phyloP scores from a whole-genome alignment of 2,329 filamentous ascomycete species.

The Colletotrichum somersetense region DNA sequence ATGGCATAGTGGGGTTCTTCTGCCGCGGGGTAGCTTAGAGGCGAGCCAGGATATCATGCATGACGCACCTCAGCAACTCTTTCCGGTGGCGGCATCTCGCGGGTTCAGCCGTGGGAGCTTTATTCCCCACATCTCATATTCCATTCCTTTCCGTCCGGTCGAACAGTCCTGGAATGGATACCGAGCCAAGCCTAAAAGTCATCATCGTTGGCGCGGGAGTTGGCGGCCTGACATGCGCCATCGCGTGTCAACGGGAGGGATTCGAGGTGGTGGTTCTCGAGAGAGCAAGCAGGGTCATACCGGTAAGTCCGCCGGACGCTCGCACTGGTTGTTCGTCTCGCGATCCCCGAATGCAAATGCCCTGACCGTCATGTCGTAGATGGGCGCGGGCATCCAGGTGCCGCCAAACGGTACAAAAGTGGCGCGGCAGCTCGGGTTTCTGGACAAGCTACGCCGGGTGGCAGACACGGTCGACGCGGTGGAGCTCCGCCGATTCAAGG shows the following conservation, averaged over 20 bases:
- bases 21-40: conserved; percentile 2
- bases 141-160: too few relatives aligned
- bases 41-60: background rate
- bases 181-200: conserved; percentile 19
- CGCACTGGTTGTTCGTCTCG: too few relatives aligned
- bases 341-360: background rate
- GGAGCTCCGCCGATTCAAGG: conserved; percentile 21
- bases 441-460: conserved; percentile 11
- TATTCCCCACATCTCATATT: background rate
- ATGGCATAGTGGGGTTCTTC: background rate
- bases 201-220: conserved; percentile 35
- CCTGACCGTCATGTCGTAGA: conserved; percentile 5
- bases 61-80: background rate
- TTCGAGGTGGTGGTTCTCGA: conserved; percentile 41
- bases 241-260: conserved; percentile 25
- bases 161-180: background rate
- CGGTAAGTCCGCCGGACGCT: background rate
- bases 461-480: conserved; percentile 6
- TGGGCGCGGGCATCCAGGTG: conserved; percentile 35
- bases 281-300: conserved; percentile 25
- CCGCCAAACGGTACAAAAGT: conserved; percentile 32
- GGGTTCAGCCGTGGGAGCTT: background rate
- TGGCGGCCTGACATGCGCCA: conserved; percentile 39
- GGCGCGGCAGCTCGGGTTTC: conserved; percentile 30
- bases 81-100: background rate